Conservation (phyloP, 495 filamentous ascomycete species). For the Aspergillus campestris region DNA sequence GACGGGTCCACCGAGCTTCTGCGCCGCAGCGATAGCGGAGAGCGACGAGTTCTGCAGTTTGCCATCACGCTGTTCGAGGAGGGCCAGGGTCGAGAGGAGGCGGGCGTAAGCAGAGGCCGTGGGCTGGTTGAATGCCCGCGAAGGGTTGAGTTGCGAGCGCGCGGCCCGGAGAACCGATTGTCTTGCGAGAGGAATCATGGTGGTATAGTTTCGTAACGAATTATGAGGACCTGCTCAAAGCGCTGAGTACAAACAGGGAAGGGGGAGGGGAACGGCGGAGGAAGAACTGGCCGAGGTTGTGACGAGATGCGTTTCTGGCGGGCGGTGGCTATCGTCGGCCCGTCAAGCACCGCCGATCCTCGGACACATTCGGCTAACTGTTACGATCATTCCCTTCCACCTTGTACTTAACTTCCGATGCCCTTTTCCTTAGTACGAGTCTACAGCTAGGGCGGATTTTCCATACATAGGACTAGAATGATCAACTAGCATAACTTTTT, state of each 20-base stretch:
- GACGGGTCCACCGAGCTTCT: slow-evolving; percentile 75
- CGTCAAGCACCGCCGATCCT: slow-evolving; percentile 28
- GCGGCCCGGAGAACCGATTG: slow-evolving; percentile 40
- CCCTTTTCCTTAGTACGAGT: too few species aligned
- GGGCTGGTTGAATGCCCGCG: slow-evolving; percentile 24
- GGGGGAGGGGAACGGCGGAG: slow-evolving; percentile 18
- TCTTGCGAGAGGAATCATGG: slow-evolving; percentile 38
- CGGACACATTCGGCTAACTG: slow-evolving; percentile 34
- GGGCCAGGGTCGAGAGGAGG: slow-evolving; percentile 77
- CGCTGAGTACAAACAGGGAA: slow-evolving; percentile 4
- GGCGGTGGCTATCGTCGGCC: slow-evolving; percentile 12
- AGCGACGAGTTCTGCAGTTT: slow-evolving; percentile 76
- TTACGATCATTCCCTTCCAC: slow-evolving; percentile 4
- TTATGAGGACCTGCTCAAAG: slow-evolving; percentile 6
- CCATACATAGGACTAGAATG: neutral
- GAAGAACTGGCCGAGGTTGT: slow-evolving; percentile 20
- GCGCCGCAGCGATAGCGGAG: slow-evolving; percentile 77
- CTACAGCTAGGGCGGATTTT: too few species aligned
- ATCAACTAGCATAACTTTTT: slow-evolving; percentile 3
- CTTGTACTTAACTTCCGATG: neutral
- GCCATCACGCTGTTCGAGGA: slow-evolving; percentile 90
- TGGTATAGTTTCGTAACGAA: slow-evolving; percentile 1
- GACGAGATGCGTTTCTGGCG: slow-evolving; percentile 3
- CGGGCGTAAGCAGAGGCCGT: slow-evolving; percentile 48
- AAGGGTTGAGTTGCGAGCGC: slow-evolving; percentile 32